Conservation (phyloP, 805 yeast species). For the Metschnikowia santaceciliae region DNA sequence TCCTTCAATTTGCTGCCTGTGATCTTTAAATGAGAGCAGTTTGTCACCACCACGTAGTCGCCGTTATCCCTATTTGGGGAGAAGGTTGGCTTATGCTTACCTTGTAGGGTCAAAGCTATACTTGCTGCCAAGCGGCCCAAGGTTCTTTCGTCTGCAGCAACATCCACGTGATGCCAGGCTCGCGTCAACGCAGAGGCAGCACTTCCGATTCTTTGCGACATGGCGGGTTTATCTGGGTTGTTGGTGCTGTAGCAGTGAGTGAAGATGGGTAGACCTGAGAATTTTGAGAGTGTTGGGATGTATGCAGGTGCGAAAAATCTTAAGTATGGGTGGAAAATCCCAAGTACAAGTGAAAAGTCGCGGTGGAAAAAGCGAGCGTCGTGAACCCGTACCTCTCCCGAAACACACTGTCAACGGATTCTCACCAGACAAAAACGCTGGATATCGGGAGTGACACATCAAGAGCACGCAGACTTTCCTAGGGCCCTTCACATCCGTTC, state of each 20-base stretch:
- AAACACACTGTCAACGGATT: constrained; percentile 2
- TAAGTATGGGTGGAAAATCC: background rate
- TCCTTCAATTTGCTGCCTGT: constrained; percentile 82
- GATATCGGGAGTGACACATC: background rate
- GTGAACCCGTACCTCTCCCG: background rate
- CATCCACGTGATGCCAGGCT: constrained; percentile 94
- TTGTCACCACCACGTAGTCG: constrained; percentile 95
- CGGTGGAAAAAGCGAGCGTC: background rate
- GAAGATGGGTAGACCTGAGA: constrained; percentile 2
- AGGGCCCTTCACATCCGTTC: constrained; percentile 1
- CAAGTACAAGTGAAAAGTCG: background rate
- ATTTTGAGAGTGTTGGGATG: background rate
- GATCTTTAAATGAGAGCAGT: constrained; percentile 75
- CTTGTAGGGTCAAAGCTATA: constrained; percentile 84
- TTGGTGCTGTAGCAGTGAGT: background rate
- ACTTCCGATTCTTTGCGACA: constrained; percentile 48
- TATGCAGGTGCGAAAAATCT: background rate
- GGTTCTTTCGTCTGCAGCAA: constrained; percentile 78
- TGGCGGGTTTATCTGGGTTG: constrained; percentile 11
- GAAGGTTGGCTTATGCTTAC: constrained; percentile 94
- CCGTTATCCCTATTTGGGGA: constrained; percentile 79
- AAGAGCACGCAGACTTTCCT: background rate
- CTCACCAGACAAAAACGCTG: background rate
- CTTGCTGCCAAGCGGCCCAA: constrained; percentile 89
- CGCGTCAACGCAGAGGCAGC: constrained; percentile 77